Base-by-base conservation (phyloP, 1,284 basidiomycete species). In the Kwoniella shivajii region DNA sequence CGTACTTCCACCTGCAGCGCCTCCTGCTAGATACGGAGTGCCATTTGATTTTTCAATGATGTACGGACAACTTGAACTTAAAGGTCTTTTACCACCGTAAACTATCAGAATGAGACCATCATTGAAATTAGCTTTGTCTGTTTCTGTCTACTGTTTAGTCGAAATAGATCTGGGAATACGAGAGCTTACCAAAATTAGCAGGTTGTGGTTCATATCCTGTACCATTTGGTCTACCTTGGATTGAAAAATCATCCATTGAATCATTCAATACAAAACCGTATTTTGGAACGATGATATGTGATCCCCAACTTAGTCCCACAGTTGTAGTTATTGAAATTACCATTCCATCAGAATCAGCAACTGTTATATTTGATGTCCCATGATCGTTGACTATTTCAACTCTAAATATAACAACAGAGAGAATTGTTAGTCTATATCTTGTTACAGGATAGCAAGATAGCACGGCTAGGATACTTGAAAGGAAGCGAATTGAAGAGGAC, bases 201-300 rank as follows among this genome's bases (percentile, higher is more conserved):
- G 56, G 51, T 11, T 66, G 63, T 0, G 73, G 74, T 34, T 69
- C 70, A 36, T 73, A 76, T 1, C 76, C 76, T 26, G 65, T 68
- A 10, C 60, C 63, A 54, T 77, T 76, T 1, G 66, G 50, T 45
- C 61, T 52, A 4, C 72, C 73, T 42, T 68, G 56, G 6, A 75
- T 62, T 9, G 66, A 67, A 45, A 78, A 78, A 60, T 78, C 76
- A 43, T 76, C 72, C 64, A 76, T 70, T 1, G 59, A 64, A 56
- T 76, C 71, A 55, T 78, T 78, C 31, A 78, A 67, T 14, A 76
- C 63, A 42, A 78, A 62, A 16, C 75, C 74, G 16, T 53, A 66
- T 3, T 62, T 67, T 9, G 74, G 73, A 13, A 75, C 72, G 56
- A 76, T 72, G 54, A 78, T 76, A 30, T 63, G 59, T 13, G 67